Percentiles rank a stretch among this genome's conserved stretches.
Evolutionary conservation across 176 grass and related monocot species (phyloP).

Genomic region (Eleusine indica): DNA sequence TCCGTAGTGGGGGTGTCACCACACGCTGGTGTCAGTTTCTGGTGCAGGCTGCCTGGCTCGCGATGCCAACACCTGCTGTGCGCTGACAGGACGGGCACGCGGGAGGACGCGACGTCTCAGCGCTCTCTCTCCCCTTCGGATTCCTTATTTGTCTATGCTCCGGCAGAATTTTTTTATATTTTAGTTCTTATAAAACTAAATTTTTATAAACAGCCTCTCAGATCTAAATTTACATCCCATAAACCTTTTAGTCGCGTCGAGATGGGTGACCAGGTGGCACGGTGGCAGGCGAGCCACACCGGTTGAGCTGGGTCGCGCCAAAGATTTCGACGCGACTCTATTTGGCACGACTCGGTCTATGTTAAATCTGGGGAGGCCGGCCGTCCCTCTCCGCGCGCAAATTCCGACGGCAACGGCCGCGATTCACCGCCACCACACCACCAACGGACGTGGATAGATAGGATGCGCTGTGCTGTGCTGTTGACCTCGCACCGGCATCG

Average conservation of each 20-base stretch:
- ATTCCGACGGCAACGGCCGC: constrained; percentile 14
- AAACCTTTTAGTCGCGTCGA: too few species aligned
- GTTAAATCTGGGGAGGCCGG: not conserved
- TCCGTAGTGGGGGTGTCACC: not conserved
- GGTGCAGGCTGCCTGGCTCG: not conserved
- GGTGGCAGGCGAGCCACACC: too few species aligned
- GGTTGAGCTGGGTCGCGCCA: too few species aligned
- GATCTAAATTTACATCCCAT: too few species aligned
- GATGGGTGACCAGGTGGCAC: too few species aligned
- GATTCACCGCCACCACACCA: not conserved
- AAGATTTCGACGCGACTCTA: too few species aligned
- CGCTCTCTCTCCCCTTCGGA: not conserved
- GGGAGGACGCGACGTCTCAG: not conserved
- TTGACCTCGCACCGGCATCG: not conserved
- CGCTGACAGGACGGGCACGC: not conserved
- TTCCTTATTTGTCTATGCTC: not conserved
- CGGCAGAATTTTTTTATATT: not conserved
- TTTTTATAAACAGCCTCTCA: too few species aligned
- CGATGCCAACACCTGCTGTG: not conserved
- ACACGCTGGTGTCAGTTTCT: not conserved
- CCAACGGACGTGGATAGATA: not conserved
- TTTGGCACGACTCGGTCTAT: too few species aligned
- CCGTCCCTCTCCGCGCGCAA: constrained; percentile 19
- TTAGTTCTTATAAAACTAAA: too few species aligned
- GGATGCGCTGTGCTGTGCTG: not conserved